These are phyloP conservation scores for Candida sojae DNA, from an alignment of 1,139 yeast species.

Conservation along the genomic window DNA sequence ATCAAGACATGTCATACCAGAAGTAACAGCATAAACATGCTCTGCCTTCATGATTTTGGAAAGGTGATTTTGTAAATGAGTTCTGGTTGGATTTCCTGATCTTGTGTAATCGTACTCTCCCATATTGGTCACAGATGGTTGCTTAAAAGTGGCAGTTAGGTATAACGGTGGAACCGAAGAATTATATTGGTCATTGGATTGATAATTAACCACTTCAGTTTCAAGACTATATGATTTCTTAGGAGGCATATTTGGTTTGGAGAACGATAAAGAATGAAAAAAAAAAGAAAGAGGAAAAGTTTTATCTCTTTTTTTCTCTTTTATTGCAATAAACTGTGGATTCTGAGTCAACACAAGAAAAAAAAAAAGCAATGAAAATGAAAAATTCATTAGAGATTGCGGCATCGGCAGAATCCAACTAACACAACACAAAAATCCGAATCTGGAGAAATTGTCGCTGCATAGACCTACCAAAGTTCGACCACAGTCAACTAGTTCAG, in stretches of 20 bases:
- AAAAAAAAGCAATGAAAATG: background rate
- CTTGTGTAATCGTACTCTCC: slow-evolving; percentile 90
- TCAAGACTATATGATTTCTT: slow-evolving; percentile 51
- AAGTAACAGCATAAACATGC: slow-evolving; percentile 76
- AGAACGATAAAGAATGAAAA: background rate
- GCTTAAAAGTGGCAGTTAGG: slow-evolving; percentile 92
- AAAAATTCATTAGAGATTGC: no score
- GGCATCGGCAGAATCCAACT: no score
- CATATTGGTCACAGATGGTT: slow-evolving; percentile 70
- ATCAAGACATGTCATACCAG: slow-evolving; percentile 93
- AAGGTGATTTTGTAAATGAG: slow-evolving; percentile 74
- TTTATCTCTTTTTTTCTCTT: no score
- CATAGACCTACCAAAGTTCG: no score
- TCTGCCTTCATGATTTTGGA: slow-evolving; percentile 75
- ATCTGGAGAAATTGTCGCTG: no score
- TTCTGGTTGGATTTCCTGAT: slow-evolving; percentile 93
- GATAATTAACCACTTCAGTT: slow-evolving; percentile 73
- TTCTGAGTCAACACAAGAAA: background rate
- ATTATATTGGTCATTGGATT: slow-evolving; percentile 70
- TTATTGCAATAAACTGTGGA: slow-evolving; percentile 1
- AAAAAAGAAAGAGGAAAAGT: background rate
- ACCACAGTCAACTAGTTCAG: no score
- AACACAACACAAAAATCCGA: no score
- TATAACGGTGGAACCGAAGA: slow-evolving; percentile 88
- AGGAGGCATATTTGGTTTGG: slow-evolving; percentile 19